Evolutionary conservation across 352 stramenopile genomes (phyloP).

Genomic region (Phytopythium vexans): DNA sequence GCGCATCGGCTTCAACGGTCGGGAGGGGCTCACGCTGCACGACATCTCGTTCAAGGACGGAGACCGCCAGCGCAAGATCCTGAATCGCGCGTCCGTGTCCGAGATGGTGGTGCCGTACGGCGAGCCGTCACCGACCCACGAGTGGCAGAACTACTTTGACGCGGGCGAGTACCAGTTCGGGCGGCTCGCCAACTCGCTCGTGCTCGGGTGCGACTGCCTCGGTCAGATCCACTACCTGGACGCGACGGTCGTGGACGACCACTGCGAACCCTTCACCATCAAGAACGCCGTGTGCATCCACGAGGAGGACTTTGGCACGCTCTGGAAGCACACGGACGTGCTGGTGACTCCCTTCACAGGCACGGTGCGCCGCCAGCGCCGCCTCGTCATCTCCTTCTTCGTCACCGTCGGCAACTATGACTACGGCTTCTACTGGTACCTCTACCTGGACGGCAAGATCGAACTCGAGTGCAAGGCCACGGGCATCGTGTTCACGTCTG

Average conservation of each 20-base stretch:
- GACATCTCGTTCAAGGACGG: slow-evolving; percentile 53
- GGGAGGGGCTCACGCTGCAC: slow-evolving; percentile 76
- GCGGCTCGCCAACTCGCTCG: slow-evolving; percentile 71
- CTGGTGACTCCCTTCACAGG: slow-evolving; percentile 18
- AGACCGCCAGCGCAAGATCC: slow-evolving; percentile 35
- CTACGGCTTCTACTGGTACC: slow-evolving; percentile 78
- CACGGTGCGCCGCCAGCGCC: slow-evolving; percentile 53
- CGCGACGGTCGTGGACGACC: slow-evolving; percentile 51
- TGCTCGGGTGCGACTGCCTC: slow-evolving; percentile 82
- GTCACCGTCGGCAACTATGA: slow-evolving; percentile 87
- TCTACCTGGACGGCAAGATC: slow-evolving; percentile 73
- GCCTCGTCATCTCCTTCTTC: slow-evolving; percentile 85
- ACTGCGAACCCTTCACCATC: slow-evolving; percentile 43
- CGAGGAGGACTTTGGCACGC: slow-evolving; percentile 74
- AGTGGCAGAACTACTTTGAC: slow-evolving; percentile 86
- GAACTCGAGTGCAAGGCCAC: slow-evolving; percentile 83
- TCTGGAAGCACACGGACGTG: slow-evolving; percentile 76
- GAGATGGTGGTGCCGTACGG: slow-evolving; percentile 89
- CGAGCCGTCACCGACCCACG: slow-evolving; percentile 62
- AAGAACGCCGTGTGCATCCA: slow-evolving; percentile 83
- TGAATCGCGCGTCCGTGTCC: slow-evolving; percentile 68
- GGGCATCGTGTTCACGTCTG: slow-evolving; percentile 78
- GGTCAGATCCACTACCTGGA: slow-evolving; percentile 86
- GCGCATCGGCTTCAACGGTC: slow-evolving; percentile 76
- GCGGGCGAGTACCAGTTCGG: slow-evolving; percentile 80